These are phyloP conservation scores for Backusella morwellensis DNA, from an alignment of 192 early-diverging fungal genomes.

Conservation along the genomic window DNA sequence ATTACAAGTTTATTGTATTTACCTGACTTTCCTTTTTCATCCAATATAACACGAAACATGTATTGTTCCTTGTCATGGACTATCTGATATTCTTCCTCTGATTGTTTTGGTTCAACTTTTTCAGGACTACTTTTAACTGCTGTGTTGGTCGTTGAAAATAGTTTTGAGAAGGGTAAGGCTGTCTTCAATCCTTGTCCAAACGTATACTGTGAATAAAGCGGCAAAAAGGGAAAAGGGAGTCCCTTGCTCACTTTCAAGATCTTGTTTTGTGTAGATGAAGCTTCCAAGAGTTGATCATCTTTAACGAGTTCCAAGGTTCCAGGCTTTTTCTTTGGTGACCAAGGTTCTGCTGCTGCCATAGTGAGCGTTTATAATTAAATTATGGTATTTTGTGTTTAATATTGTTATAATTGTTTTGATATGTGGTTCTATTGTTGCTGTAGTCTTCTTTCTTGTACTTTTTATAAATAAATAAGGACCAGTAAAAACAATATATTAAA, in stretches of 20 bases:
- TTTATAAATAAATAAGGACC: neutral
- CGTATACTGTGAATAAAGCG: neutral
- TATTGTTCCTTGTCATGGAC: slow-evolving; percentile 17
- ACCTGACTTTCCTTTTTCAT: slow-evolving; percentile 13
- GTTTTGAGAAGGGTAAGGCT: neutral
- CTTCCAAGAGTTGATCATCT: neutral
- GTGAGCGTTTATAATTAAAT: neutral
- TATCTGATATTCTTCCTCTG: neutral
- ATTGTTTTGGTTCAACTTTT: neutral
- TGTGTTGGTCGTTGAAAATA: neutral
- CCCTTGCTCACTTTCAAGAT: neutral
- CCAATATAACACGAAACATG: slow-evolving; percentile 15
- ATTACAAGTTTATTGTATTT: neutral
- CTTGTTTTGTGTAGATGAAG: neutral
- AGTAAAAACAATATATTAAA: neutral
- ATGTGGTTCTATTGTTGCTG: neutral
- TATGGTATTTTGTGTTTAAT: neutral
- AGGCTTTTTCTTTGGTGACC: neutral
- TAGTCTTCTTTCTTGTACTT: neutral
- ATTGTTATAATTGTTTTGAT: neutral
- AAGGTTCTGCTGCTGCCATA: neutral
- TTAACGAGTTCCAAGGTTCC: neutral
- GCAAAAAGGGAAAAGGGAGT: neutral
- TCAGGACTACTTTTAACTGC: neutral
- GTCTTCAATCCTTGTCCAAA: slow-evolving; percentile 13